Percentiles rank a stretch among this genome's conserved stretches.
These are phyloP conservation scores for Chalaropsis thielavioides DNA, from an alignment of 2,329 filamentous ascomycete species.

Conservation along the genomic window DNA sequence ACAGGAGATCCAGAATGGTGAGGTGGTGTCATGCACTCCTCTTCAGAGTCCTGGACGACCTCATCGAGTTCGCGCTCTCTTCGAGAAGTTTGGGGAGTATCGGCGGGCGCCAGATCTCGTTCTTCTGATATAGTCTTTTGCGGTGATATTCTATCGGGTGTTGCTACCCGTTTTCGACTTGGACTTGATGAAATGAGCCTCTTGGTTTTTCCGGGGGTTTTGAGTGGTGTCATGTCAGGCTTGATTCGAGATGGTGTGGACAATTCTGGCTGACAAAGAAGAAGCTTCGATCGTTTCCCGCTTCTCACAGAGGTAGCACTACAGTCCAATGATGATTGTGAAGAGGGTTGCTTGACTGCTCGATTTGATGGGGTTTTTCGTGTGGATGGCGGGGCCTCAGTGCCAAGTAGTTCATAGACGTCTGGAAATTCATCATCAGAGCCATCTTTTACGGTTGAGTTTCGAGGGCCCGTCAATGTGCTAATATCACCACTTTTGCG, in stretches of 20 bases:
- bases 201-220: background rate
- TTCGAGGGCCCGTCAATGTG: slow-evolving; percentile 16
- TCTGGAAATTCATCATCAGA: slow-evolving; percentile 38
- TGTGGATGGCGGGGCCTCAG: slow-evolving; percentile 27
- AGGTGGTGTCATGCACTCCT: slow-evolving; percentile 35
- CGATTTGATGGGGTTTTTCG: slow-evolving; percentile 19
- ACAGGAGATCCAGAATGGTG: slow-evolving; percentile 19
- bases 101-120: background rate
- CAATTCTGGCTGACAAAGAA: slow-evolving; percentile 17
- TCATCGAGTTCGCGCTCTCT: slow-evolving; percentile 24
- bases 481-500: slow-evolving; percentile 37
- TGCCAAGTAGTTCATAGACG: slow-evolving; percentile 35
- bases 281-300: slow-evolving; percentile 12
- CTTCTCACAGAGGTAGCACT: background rate
- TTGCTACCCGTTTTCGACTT: slow-evolving; percentile 16
- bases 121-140: slow-evolving; percentile 11
- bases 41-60: slow-evolving; percentile 43
- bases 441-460: slow-evolving; percentile 21
- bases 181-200: slow-evolving; percentile 9
- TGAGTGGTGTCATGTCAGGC: slow-evolving; percentile 10
- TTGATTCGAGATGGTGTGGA: slow-evolving; percentile 19
- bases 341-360: slow-evolving; percentile 1
- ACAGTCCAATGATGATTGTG: slow-evolving; percentile 5
- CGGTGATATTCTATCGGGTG: slow-evolving; percentile 15
- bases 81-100: slow-evolving; percentile 8